Percentiles rank a stretch among this genome's conserved stretches.
phyloP scores from a whole-genome alignment of 768 basidiomycete genomes.

The Pluteus cervinus region DNA sequence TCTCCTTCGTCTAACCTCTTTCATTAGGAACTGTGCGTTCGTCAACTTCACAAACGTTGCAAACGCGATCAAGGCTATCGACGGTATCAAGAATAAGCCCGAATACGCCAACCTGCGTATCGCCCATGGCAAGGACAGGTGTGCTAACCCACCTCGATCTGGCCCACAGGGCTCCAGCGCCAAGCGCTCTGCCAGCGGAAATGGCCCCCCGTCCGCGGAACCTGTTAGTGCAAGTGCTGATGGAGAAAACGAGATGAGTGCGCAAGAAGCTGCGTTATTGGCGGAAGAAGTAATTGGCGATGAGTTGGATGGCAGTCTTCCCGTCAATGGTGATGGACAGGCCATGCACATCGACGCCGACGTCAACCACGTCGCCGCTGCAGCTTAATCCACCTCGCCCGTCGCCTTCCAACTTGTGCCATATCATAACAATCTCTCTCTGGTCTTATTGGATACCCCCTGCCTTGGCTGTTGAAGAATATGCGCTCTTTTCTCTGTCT shows the following conservation, averaged over 20 bases:
- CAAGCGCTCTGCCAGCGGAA: slow-evolving; percentile 39
- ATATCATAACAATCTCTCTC: slow-evolving; percentile 3
- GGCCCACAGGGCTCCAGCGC: slow-evolving; percentile 68
- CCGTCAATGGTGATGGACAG: slow-evolving; percentile 25
- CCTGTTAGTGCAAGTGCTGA: slow-evolving; percentile 31
- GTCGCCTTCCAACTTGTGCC: too few relatives aligned
- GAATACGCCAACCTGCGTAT: slow-evolving; percentile 89
- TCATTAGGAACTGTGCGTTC: slow-evolving; percentile 91
- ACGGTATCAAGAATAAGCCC: slow-evolving; percentile 85
- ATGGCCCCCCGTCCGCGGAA: slow-evolving; percentile 24
- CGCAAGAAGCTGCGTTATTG: slow-evolving; percentile 10
- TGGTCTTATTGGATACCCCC: slow-evolving; percentile 7
- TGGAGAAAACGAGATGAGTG: slow-evolving; percentile 25
- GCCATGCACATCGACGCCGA: slow-evolving; percentile 41
- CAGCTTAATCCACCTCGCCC: slow-evolving; percentile 12
- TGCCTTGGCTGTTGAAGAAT: slow-evolving; percentile 8
- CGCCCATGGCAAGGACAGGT: slow-evolving; percentile 93
- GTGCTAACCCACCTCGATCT: slow-evolving; percentile 86
- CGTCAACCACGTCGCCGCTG: slow-evolving; percentile 22
- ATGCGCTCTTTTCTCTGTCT: slow-evolving; percentile 5
- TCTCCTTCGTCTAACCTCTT: slow-evolving; percentile 6
- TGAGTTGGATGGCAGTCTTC: slow-evolving; percentile 22
- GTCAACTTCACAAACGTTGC: slow-evolving; percentile 94
- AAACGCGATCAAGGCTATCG: slow-evolving; percentile 98
- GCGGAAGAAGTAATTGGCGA: slow-evolving; percentile 15